Conservation (phyloP, 306 rosid genomes). For the Geum urbanum region DNA sequence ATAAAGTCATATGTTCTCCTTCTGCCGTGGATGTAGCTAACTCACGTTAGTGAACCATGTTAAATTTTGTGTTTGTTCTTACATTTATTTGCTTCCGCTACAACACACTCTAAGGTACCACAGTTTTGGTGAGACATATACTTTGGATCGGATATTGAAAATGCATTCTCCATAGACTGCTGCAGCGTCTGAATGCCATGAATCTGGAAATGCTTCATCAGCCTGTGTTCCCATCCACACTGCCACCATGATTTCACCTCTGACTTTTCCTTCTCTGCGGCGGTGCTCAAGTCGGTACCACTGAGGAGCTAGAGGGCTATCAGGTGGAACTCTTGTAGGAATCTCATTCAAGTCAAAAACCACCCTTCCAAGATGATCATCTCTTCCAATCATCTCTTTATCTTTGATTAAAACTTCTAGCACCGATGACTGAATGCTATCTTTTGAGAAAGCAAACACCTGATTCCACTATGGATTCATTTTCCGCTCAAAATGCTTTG, state of each 20-base stretch:
- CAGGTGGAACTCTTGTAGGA: constrained; percentile 91
- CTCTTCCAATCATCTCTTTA: constrained; percentile 81
- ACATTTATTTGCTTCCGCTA: too few relatives aligned
- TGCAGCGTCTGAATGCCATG: constrained; percentile 95
- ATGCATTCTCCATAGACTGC: constrained; percentile 77
- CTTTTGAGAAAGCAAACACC: constrained; percentile 89
- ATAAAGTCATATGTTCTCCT: too few relatives aligned
- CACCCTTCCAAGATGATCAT: constrained; percentile 80
- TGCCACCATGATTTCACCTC: constrained; percentile 89
- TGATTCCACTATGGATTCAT: constrained; percentile 92
- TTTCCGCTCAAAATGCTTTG: constrained; percentile 70
- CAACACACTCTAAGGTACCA: constrained; percentile 79
- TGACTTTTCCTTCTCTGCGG: constrained; percentile 62
- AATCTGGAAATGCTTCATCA: constrained; percentile 88
- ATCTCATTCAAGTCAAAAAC: constrained; percentile 78
- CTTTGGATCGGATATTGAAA: constrained; percentile 77
- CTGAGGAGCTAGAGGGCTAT: constrained; percentile 88
- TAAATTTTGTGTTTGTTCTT: too few relatives aligned
- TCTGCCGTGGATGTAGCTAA: too few relatives aligned
- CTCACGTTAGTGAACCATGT: too few relatives aligned
- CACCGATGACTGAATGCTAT: constrained; percentile 66
- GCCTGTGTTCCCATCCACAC: constrained; percentile 99
- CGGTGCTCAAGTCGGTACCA: constrained; percentile 84
- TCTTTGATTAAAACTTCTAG: constrained; percentile 87
- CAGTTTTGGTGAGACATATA: constrained; percentile 86